Evolutionary conservation across 164 flowering plant genomes (phyloP).

Genomic region (Hamamelis virginiana): DNA sequence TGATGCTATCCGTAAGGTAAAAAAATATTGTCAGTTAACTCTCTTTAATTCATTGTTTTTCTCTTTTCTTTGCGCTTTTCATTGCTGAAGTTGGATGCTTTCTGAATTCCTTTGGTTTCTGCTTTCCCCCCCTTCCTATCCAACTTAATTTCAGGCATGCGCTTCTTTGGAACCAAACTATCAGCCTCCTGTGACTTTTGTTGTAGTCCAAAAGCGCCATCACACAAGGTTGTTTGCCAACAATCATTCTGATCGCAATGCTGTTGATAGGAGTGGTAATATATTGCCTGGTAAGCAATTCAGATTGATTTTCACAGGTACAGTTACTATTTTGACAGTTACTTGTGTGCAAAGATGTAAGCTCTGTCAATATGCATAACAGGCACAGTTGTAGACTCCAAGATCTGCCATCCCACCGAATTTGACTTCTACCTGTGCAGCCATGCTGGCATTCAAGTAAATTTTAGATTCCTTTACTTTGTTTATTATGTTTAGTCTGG

Average conservation of each 20-base stretch:
- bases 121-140: background rate
- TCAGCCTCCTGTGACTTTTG: conserved; percentile 76
- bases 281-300: conserved; percentile 54
- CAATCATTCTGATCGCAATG: conserved; percentile 43
- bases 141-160: conserved; percentile 46
- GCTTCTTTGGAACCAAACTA: conserved; percentile 66
- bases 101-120: background rate
- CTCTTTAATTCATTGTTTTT: background rate
- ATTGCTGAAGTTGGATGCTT: background rate
- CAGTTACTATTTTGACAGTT: background rate
- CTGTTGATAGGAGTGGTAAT: conserved; percentile 69
- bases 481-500: background rate
- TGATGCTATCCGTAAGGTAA: conserved; percentile 87
- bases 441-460: conserved; percentile 78
- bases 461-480: background rate
- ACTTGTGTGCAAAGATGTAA: background rate
- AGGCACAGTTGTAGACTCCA: conserved; percentile 84
- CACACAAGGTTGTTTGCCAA: conserved; percentile 74
- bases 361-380: conserved; percentile 4
- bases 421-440: conserved; percentile 79
- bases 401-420: conserved; percentile 80
- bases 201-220: conserved; percentile 77
- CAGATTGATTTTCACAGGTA: background rate
- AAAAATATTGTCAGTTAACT: background rate
- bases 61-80: background rate